phyloP scores from a whole-genome alignment of 225 moss, liverwort and hornwort species.

The Antitrichia curtipendula region DNA sequence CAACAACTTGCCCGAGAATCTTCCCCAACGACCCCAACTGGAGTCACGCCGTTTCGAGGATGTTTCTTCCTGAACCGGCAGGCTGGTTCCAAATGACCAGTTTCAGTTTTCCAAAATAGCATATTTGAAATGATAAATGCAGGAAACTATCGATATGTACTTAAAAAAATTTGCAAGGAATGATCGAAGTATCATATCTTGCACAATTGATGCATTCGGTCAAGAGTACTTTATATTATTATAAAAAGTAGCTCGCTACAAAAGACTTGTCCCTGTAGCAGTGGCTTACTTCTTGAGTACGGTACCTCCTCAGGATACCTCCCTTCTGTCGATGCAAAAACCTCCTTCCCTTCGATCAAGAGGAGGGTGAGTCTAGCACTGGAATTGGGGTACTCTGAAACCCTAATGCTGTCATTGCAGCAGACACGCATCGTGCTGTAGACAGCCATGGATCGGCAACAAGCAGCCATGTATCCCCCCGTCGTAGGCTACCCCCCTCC shows the following conservation, averaged over 20 bases:
- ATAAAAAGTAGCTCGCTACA: background rate
- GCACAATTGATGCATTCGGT: background rate
- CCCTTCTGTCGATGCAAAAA: background rate
- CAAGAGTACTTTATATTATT: background rate
- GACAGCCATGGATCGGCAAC: background rate
- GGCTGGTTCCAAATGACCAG: background rate
- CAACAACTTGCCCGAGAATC: background rate
- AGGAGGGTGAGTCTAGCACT: background rate
- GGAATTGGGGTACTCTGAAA: background rate
- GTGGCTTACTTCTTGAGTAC: background rate
- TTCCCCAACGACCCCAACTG: background rate
- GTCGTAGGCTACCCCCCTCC: background rate
- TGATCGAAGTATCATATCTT: background rate
- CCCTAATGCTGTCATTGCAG: background rate
- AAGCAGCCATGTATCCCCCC: background rate
- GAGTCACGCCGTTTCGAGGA: background rate
- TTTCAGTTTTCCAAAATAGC: background rate
- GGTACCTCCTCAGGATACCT: background rate
- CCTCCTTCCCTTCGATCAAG: background rate
- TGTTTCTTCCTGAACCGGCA: background rate
- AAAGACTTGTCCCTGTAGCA: too few species aligned
- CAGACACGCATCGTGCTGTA: background rate
- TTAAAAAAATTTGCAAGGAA: too few species aligned
- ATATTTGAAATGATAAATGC: background rate
- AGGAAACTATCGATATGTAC: too few species aligned